Conservation (phyloP, 768 basidiomycete species). For the Boletus tylopilopsis region DNA sequence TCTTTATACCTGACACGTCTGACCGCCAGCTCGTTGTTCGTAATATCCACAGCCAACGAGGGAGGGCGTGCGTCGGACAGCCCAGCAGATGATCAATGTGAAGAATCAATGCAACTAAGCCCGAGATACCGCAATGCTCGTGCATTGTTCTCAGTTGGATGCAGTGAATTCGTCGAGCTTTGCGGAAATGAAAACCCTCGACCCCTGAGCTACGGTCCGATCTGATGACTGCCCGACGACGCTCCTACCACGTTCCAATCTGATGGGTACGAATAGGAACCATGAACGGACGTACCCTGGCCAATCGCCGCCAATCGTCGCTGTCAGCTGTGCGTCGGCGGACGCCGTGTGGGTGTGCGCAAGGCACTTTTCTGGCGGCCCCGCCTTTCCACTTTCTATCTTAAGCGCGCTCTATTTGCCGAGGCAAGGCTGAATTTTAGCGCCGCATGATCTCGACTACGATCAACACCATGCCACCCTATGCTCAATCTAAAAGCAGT, state of each 20-base stretch:
- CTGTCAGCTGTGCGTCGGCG: background rate
- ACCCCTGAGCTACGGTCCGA: background rate
- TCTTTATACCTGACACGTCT: conserved; percentile 17
- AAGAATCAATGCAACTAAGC: background rate
- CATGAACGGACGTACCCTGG: background rate
- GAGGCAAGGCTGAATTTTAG: conserved; percentile 5
- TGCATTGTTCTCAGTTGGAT: background rate
- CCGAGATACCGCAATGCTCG: background rate
- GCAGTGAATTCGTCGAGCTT: background rate
- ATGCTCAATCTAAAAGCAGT: too few relatives aligned
- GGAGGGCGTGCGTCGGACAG: background rate
- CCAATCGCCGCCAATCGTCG: background rate
- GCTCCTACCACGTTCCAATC: too few relatives aligned
- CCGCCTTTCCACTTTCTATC: too few relatives aligned
- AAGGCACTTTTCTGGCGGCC: too few relatives aligned
- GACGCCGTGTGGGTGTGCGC: background rate
- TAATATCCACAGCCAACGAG: background rate
- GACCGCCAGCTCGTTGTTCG: background rate
- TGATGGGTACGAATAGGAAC: background rate
- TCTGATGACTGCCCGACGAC: too few relatives aligned
- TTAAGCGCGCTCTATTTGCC: background rate
- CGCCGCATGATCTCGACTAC: background rate
- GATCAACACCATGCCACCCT: background rate
- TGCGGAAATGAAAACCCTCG: conserved; percentile 9
- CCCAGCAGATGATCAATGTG: background rate